Conservation (phyloP, 805 yeast genomes). For the Ogataea ramenticola region DNA sequence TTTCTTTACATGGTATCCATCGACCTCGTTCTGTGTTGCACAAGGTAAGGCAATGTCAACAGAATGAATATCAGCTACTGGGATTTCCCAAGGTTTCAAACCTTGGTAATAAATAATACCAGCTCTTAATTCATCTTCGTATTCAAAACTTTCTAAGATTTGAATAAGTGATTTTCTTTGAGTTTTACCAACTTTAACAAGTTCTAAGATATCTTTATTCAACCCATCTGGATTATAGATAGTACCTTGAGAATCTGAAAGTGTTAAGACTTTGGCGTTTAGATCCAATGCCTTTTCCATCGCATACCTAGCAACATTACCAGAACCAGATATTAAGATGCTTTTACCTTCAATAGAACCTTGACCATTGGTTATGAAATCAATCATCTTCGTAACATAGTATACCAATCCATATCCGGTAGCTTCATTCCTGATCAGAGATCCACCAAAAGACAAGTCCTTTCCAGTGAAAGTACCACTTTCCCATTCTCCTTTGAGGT, state of each 20-base stretch:
- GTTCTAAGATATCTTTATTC: constrained; percentile 70
- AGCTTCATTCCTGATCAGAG: constrained; percentile 98
- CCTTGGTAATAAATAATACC: constrained; percentile 67
- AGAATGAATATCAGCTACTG: constrained; percentile 50
- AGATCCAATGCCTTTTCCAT: constrained; percentile 94
- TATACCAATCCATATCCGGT: constrained; percentile 97
- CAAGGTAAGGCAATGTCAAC: constrained; percentile 95
- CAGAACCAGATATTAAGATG: constrained; percentile 95
- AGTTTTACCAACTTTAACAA: constrained; percentile 69
- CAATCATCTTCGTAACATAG: constrained; percentile 96
- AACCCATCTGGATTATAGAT: constrained; percentile 75
- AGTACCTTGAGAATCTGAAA: constrained; percentile 92
- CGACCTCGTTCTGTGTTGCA: constrained; percentile 97
- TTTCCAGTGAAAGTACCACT: constrained; percentile 93
- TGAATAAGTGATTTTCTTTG: constrained; percentile 69
- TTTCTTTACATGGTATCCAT: constrained; percentile 93
- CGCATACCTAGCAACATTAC: constrained; percentile 99
- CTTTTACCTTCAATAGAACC: constrained; percentile 88
- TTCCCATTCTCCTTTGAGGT: constrained; percentile 83
- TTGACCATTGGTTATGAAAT: constrained; percentile 81
- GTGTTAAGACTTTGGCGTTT: constrained; percentile 89
- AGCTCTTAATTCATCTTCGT: constrained; percentile 39
- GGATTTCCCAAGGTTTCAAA: constrained; percentile 90
- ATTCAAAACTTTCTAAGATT: constrained; percentile 48
- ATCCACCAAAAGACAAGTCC: constrained; percentile 98